phyloP scores from a whole-genome alignment of 2,329 filamentous ascomycete genomes.

The Botryotinia globosa region DNA sequence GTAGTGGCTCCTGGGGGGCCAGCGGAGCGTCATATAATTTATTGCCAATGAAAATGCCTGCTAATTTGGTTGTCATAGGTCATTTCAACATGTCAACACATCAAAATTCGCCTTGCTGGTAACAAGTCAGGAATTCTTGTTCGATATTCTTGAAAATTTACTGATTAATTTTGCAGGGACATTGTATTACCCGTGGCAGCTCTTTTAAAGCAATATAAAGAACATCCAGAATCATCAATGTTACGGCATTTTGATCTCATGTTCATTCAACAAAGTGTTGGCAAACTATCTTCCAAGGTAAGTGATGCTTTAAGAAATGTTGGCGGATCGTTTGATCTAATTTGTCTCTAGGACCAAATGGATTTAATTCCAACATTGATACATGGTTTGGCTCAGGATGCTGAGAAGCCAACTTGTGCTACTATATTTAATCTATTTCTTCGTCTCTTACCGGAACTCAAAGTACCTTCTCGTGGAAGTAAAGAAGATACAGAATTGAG shows the following conservation, averaged over 20 bases:
- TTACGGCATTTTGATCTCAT: conserved; percentile 85
- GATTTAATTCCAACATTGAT: conserved; percentile 70
- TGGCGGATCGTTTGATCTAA: not conserved
- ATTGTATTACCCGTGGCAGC: conserved; percentile 80
- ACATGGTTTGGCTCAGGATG: conserved; percentile 61
- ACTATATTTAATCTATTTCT: conserved; percentile 81
- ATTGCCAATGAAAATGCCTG: not conserved
- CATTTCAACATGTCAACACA: conserved; percentile 67
- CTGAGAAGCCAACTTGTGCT: conserved; percentile 52
- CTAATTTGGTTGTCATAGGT: conserved; percentile 44
- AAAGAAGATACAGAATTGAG: conserved; percentile 73
- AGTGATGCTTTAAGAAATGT: conserved; percentile 34
- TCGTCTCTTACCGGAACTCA: conserved; percentile 67
- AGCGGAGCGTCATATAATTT: not conserved
- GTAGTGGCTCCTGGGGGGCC: not conserved
- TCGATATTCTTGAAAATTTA: conserved; percentile 10
- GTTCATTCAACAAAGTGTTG: conserved; percentile 83
- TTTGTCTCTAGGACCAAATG: conserved; percentile 54
- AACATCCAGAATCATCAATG: conserved; percentile 62
- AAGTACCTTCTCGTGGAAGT: conserved; percentile 72
- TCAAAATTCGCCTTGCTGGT: conserved; percentile 54
- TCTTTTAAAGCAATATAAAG: conserved; percentile 86
- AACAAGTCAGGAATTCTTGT: conserved; percentile 34
- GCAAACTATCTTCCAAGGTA: conserved; percentile 52
- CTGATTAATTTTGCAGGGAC: conserved; percentile 37